Evolutionary conservation across 805 yeast species (phyloP).

Genomic region (Wickerhamomyces alni): DNA sequence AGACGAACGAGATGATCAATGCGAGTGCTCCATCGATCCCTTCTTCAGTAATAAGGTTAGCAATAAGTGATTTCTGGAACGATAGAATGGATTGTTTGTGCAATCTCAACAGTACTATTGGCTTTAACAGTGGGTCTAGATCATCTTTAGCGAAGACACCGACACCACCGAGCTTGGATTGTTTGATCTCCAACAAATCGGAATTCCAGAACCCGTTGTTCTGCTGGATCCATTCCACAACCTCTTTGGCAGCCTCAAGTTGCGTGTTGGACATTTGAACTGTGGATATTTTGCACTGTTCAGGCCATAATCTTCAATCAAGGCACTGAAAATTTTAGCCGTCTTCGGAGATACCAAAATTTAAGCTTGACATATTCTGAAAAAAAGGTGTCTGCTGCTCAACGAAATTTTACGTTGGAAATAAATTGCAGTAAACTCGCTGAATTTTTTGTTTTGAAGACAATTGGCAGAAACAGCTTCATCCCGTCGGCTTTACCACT

Average conservation of each 20-base stretch:
- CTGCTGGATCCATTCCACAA: constrained; percentile 44
- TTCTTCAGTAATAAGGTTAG: constrained; percentile 60
- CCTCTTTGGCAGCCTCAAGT: constrained; percentile 15
- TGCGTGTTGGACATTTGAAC: constrained; percentile 28
- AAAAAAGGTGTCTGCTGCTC: no score
- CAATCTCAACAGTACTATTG: constrained; percentile 40
- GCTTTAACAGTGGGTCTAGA: constrained; percentile 25
- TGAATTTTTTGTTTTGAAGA: no score
- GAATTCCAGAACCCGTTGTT: constrained; percentile 52
- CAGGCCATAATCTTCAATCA: no score
- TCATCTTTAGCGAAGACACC: constrained; percentile 62
- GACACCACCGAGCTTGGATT: constrained; percentile 54
- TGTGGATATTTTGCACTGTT: no score
- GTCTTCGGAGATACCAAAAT: no score
- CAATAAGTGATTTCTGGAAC: constrained; percentile 52
- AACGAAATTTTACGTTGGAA: no score
- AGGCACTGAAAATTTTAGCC: no score
- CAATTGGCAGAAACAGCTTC: no score
- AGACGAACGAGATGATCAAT: constrained; percentile 61
- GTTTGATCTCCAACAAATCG: constrained; percentile 35
- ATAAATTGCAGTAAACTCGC: no score
- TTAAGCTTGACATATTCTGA: no score
- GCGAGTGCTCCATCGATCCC: constrained; percentile 59
- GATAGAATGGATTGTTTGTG: constrained; percentile 59
- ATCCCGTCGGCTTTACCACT: no score